Conservation (phyloP, 2,329 filamentous ascomycete species). For the Fusarium goolgardi region DNA sequence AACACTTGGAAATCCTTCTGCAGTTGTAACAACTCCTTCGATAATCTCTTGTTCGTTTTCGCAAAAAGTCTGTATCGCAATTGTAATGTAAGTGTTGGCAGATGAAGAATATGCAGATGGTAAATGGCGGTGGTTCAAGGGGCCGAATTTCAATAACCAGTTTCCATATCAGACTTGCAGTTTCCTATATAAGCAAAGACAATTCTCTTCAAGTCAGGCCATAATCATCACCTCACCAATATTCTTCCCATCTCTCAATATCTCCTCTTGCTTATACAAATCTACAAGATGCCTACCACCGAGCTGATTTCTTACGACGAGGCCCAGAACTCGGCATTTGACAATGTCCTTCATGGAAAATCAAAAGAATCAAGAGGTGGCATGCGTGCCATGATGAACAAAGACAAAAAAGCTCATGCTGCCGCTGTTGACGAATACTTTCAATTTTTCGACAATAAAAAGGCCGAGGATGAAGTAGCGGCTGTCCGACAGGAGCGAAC, state of each 20-base stretch:
- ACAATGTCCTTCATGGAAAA: conserved; percentile 79
- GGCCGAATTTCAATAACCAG: conserved; percentile 3
- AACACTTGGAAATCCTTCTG: neutral
- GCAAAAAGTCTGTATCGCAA: conserved; percentile 7
- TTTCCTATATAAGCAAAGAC: conserved; percentile 25
- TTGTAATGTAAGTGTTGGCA: neutral
- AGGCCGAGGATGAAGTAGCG: conserved; percentile 78
- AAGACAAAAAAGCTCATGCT: conserved; percentile 77
- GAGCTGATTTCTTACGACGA: conserved; percentile 81
- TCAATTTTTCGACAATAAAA: conserved; percentile 90
- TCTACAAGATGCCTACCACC: conserved; percentile 39
- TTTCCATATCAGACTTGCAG: neutral
- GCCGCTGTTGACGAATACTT: conserved; percentile 87
- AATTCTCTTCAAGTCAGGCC: neutral
- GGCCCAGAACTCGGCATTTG: conserved; percentile 83
- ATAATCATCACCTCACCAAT: neutral
- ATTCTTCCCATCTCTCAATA: accelerated
- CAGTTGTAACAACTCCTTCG: neutral
- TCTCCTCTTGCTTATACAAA: neutral
- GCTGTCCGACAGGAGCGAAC: conserved; percentile 74
- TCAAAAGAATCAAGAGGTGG: conserved; percentile 75
- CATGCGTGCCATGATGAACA: conserved; percentile 82
- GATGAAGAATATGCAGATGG: conserved; percentile 4
- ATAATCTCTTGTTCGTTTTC: conserved; percentile 38
- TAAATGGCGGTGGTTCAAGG: conserved; percentile 1